Base-by-base conservation (phyloP, 495 filamentous ascomycete genomes). In the Tuber aestivum region DNA sequence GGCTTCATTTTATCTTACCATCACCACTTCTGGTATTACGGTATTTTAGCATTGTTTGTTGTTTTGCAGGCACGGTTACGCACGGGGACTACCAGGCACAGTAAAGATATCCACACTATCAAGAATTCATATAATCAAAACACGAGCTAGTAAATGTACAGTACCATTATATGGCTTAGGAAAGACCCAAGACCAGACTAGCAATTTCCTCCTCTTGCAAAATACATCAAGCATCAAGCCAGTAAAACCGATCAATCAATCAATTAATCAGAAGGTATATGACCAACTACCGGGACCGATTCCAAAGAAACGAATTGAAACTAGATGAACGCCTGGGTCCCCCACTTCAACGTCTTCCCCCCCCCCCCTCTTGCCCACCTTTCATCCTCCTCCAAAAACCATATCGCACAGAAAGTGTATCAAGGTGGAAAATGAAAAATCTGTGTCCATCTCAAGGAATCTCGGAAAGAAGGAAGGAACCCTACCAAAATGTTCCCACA, bases 231-330 rank as follows among this genome's bases (percentile, higher is more conserved):
- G 23, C 50, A 27, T 27, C 8, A 61, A 61, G 23, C 48, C 42
- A 45, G 50, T 27, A 61, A 61, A 61, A 27, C 50, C 2, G n/a
- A 27, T 27, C n/a, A 61, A 61, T 27, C 50, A 61, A 48, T 23
- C 45, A 9, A 48, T 48, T 6, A 0, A 21, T n/a, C 18, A 44
- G 21, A 14, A 21, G 42, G 56, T 61, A 68, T 61, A 76, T 69
- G 3, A 16, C 44, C 27, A 75, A 70, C 41, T 50, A 40, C 23
- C 1, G 40, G 9, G 70, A 10, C 45, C 35, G 70, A 41, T 69
- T 74, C 73, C 74, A 75, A 48, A 48, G 69, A 48, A 65, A 77
- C 32, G 71, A 75, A 45, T 40, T 18, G 44, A 73, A 77, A 56
- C 27, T 40, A 71, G 61, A 77, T 41, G 35, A 75, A 68, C 44